Percentiles rank a stretch among this genome's conserved stretches.
These are phyloP conservation scores for Trichoderma endophyticum DNA, from an alignment of 2,329 filamentous ascomycete species.

Conservation along the genomic window DNA sequence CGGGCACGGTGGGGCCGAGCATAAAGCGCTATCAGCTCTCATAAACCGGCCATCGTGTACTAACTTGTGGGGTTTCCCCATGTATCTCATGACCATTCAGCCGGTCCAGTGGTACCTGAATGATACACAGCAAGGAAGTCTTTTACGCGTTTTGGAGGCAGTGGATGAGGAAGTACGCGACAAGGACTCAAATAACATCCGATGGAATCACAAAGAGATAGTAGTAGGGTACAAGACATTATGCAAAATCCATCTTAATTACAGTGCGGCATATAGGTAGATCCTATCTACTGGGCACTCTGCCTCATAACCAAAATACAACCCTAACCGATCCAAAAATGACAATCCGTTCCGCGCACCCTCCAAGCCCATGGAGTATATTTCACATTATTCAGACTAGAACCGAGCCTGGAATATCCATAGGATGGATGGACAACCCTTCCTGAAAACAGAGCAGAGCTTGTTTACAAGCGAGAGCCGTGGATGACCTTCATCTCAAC, in stretches of 20 bases:
- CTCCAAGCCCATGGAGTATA: conserved; percentile 13
- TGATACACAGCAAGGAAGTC: background rate
- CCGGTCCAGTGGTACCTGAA: background rate
- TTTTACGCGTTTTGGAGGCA: background rate
- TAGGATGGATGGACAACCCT: conserved; percentile 11
- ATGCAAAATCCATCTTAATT: conserved; percentile 34
- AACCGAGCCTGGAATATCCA: conserved; percentile 13
- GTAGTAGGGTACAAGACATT: background rate
- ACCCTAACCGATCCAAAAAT: conserved; percentile 34
- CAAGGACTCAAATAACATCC: background rate
- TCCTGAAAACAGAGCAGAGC: background rate
- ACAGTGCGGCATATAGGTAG: conserved; percentile 40
- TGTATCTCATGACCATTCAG: background rate
- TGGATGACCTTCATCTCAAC: conserved; percentile 99
- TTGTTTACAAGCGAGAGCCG: conserved; percentile 61
- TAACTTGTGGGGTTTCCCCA: background rate
- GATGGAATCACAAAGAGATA: background rate
- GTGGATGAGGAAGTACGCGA: background rate
- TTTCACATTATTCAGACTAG: conserved; percentile 10
- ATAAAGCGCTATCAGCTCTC: background rate
- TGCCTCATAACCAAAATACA: conserved; percentile 33
- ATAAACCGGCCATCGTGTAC: background rate
- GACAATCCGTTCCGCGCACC: conserved; percentile 19
- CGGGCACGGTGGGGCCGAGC: background rate
- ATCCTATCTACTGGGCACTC: conserved; percentile 43